Evolutionary conservation across 2,329 filamentous ascomycete genomes (phyloP).

Genomic region (Amesomyces nigricolor): DNA sequence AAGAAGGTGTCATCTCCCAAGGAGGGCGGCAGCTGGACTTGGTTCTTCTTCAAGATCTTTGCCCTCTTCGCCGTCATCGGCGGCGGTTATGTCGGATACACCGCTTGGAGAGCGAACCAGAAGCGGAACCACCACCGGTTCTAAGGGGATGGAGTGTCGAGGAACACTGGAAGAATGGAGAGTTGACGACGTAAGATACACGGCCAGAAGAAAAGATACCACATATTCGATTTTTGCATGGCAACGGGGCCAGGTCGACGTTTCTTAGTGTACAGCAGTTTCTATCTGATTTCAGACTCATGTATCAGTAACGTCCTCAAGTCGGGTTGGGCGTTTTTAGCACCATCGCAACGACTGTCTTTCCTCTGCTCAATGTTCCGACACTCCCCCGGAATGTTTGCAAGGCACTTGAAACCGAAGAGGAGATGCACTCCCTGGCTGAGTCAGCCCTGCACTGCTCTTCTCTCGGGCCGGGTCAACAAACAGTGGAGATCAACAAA

Average conservation of each 20-base stretch:
- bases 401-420: neutral
- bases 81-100: slow-evolving; percentile 80
- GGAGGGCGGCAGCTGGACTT: slow-evolving; percentile 50
- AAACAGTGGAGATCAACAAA: too few species aligned
- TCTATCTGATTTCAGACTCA: slow-evolving; percentile 1
- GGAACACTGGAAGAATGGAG: neutral
- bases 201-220: slow-evolving; percentile 16
- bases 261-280: neutral
- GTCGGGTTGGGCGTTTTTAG: neutral
- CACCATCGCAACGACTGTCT: neutral
- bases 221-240: neutral
- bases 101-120: slow-evolving; percentile 66
- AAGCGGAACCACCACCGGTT: slow-evolving; percentile 56
- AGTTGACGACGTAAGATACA: slow-evolving; percentile 8
- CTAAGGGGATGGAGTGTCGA: slow-evolving; percentile 29
- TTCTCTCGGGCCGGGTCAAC: too few species aligned
- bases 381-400: neutral
- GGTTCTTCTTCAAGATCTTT: slow-evolving; percentile 74
- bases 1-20: slow-evolving; percentile 33
- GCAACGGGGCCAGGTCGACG: neutral
- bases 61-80: slow-evolving; percentile 64
- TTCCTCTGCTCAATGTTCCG: neutral
- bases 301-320: slow-evolving; percentile 11
- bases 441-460: too few species aligned
- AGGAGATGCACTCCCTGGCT: too few species aligned